These are phyloP conservation scores for Onygenales sp. DNA, from an alignment of 2,329 filamentous ascomycete genomes.

Conservation along the genomic window DNA sequence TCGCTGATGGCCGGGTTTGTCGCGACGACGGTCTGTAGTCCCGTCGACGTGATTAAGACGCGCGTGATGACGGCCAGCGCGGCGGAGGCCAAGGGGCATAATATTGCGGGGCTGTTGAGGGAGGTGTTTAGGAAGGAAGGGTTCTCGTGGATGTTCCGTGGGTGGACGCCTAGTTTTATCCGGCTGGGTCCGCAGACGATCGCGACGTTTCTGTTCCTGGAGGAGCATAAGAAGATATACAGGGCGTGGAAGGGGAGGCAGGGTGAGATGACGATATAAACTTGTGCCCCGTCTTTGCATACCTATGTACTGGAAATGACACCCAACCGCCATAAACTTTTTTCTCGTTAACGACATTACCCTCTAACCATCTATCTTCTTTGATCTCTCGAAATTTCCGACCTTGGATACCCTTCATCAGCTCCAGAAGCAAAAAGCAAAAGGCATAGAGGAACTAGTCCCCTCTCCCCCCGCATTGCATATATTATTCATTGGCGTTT, in stretches of 20 bases:
- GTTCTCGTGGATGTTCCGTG: conserved; percentile 54
- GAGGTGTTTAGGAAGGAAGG: conserved; percentile 50
- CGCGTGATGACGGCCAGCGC: conserved; percentile 50
- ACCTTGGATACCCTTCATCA: too few species aligned
- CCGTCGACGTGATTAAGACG: conserved; percentile 59
- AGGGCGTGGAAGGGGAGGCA: conserved; percentile 30
- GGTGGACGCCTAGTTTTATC: conserved; percentile 60
- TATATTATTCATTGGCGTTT: too few species aligned
- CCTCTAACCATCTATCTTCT: too few species aligned
- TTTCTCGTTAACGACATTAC: too few species aligned
- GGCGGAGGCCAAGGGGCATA: conserved; percentile 31
- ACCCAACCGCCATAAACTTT: too few species aligned
- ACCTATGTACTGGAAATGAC: too few species aligned
- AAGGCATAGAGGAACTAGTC: too few species aligned
- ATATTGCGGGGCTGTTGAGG: conserved; percentile 40
- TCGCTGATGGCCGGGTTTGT: conserved; percentile 56
- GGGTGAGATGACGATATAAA: conserved; percentile 45
- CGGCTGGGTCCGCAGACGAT: conserved; percentile 57
- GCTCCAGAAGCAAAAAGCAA: too few species aligned
- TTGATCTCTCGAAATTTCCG: too few species aligned
- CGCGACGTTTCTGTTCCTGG: conserved; percentile 56
- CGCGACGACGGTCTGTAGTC: conserved; percentile 57
- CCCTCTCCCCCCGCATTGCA: too few species aligned
- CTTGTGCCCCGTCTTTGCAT: too few species aligned
- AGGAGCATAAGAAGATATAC: conserved; percentile 59